Base-by-base conservation (phyloP, 345 rosid species). In the Melastoma malabathricum region DNA sequence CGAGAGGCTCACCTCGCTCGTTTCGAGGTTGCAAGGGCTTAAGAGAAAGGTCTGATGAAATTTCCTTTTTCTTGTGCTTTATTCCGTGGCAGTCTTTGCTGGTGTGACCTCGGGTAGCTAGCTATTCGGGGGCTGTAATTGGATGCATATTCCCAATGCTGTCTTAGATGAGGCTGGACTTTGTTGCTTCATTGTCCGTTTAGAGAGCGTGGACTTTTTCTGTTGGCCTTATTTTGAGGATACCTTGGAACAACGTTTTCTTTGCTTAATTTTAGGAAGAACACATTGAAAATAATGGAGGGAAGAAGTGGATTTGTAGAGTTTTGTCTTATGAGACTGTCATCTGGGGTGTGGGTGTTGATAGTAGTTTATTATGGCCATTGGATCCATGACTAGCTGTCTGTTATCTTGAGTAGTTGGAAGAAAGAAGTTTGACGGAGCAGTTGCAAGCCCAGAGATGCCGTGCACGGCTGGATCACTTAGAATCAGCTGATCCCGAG, bases 21-120 rank as follows among this genome's bases (percentile, higher is more conserved):
- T 87, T 1, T 87, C 93, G 59, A 81, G 95, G 65, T 75, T 92
- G 64, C 98, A 87, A 60, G 98, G 98, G 19, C 88, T 92, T 52
- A 92, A 92, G 72, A 64, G 95, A 59, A 92, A 88, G 94, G 99
- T 84, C 59, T 5, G 19, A n/a, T 10, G 29, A 27, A 47, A 44
- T 55, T 16, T 48, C 18, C 54, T n/a, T 5, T 13, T 23, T 48
- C 19, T 6, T 31, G 39, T 16, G 27, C n/a, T 4, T 7, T 18
- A 16, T 18, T 31, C n/a, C n/a, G n/a, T 51, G 54, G 12, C 38
- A 1, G 2, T 29, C 38, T 29, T 51, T 34, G 22, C n/a, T 27
- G 55, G 10, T 18, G 55, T 18, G 25, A 34, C 14, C 29, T 51
- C 13, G 55, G 25, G 25, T 22, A 22, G 10, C 8, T 51, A 20